phyloP scores from a whole-genome alignment of 306 rosid genomes.

The Ormosia emarginata region DNA sequence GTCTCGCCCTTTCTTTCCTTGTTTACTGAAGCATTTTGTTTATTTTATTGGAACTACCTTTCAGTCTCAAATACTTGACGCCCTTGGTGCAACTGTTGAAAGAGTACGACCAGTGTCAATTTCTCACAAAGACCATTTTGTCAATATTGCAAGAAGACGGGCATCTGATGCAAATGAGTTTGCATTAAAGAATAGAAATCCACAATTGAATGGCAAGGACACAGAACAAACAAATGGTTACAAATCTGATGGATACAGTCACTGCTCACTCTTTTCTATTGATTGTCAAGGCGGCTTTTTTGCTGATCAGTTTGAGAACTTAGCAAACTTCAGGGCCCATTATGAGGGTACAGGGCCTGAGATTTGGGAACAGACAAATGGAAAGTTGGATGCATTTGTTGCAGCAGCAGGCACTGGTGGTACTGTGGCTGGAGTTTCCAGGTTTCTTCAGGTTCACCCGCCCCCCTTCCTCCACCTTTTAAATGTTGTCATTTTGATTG shows the following conservation, averaged over 20 bases:
- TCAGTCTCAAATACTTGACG: conserved; percentile 83
- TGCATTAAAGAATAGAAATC: conserved; percentile 34
- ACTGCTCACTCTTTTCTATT: conserved; percentile 20
- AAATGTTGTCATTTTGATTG: neutral
- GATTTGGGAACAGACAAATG: conserved; percentile 83
- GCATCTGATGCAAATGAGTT: conserved; percentile 75
- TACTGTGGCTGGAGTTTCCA: conserved; percentile 85
- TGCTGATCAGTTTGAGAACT: conserved; percentile 93
- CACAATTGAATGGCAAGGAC: conserved; percentile 31
- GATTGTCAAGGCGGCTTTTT: conserved; percentile 78
- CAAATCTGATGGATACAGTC: conserved; percentile 31
- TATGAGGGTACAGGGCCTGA: conserved; percentile 91
- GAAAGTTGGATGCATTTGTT: conserved; percentile 71
- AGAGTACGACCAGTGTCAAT: conserved; percentile 93
- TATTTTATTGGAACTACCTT: conserved; percentile 4
- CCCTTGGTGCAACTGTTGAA: conserved; percentile 87
- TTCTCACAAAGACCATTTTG: conserved; percentile 83
- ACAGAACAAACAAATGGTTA: conserved; percentile 34
- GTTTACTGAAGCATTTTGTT: neutral
- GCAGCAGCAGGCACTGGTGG: conserved; percentile 97
- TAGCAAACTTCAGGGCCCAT: conserved; percentile 86
- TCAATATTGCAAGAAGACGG: conserved; percentile 78
- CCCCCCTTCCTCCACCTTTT: neutral
- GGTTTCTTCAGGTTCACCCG: conserved; percentile 54
- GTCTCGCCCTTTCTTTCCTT: neutral